Evolutionary conservation across 179 eudicot genomes (phyloP).

Genomic region (Monotropa hypopitys): DNA sequence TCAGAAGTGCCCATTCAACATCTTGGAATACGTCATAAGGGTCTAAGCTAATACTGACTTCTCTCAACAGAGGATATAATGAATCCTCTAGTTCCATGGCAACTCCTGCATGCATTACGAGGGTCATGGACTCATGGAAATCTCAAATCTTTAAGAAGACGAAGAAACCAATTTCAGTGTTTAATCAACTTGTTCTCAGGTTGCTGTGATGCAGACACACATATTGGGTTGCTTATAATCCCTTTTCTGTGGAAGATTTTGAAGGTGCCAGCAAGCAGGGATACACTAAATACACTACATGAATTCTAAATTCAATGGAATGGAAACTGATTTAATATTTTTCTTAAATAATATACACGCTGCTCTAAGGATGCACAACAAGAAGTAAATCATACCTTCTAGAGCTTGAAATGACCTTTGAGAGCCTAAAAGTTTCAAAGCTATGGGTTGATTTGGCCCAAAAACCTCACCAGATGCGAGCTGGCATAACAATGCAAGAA

Average conservation of each 20-base stretch:
- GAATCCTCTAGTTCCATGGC: conserved; percentile 99
- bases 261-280: neutral
- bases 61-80: conserved; percentile 73
- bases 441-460: conserved; percentile 79
- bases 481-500: conserved; percentile 28
- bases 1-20: conserved; percentile 94
- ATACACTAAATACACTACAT: neutral
- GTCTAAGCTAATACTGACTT: conserved; percentile 83
- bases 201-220: neutral
- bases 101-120: conserved; percentile 46
- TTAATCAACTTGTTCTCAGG: neutral
- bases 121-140: neutral
- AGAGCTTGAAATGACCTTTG: conserved; percentile 73
- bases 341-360: neutral
- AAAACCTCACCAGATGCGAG: conserved; percentile 94
- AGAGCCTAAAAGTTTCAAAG: conserved; percentile 73
- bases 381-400: conserved; percentile 43
- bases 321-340: neutral
- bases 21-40: conserved; percentile 83
- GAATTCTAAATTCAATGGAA: neutral
- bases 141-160: neutral
- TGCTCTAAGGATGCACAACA: neutral
- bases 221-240: neutral
- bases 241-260: neutral
- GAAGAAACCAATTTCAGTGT: neutral